phyloP scores from a whole-genome alignment of 169 alveolate genomes.

The Plasmodium chabaudi region DNA sequence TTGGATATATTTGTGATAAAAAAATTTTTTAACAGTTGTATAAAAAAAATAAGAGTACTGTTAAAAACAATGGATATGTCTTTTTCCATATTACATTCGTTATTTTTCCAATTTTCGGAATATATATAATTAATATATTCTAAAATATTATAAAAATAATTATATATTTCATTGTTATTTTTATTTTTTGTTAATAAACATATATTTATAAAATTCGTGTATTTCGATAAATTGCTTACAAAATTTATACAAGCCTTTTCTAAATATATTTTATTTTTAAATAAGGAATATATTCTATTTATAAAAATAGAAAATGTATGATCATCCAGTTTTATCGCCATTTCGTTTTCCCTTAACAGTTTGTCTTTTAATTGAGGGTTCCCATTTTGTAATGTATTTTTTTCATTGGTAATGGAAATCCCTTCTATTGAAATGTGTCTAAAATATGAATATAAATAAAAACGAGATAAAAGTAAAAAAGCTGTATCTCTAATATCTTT shows the following conservation, averaged over 20 bases:
- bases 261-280: background rate
- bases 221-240: slow-evolving; percentile 21
- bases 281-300: too few species aligned
- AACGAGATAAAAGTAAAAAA: slow-evolving; percentile 3
- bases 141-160: too few species aligned
- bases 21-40: slow-evolving; percentile 18
- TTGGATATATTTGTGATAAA: background rate
- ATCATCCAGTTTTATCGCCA: slow-evolving; percentile 9
- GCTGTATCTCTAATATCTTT: slow-evolving; percentile 9
- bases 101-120: slow-evolving; percentile 2
- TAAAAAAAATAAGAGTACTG: slow-evolving; percentile 16
- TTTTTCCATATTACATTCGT: background rate
- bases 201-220: slow-evolving; percentile 10
- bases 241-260: slow-evolving; percentile 32
- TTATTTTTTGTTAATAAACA: too few species aligned
- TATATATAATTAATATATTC: background rate
- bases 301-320: background rate
- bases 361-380: background rate
- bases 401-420: background rate
- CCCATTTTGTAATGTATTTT: background rate
- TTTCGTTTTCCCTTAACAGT: slow-evolving; percentile 20
- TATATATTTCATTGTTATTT: too few species aligned
- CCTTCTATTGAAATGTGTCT: background rate
- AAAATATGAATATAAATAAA: slow-evolving; percentile 35
- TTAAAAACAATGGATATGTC: slow-evolving; percentile 5